Percentiles rank a stretch among this genome's conserved stretches.
Evolutionary conservation across 306 rosid species (phyloP).

Genomic region (Morella rubra): DNA sequence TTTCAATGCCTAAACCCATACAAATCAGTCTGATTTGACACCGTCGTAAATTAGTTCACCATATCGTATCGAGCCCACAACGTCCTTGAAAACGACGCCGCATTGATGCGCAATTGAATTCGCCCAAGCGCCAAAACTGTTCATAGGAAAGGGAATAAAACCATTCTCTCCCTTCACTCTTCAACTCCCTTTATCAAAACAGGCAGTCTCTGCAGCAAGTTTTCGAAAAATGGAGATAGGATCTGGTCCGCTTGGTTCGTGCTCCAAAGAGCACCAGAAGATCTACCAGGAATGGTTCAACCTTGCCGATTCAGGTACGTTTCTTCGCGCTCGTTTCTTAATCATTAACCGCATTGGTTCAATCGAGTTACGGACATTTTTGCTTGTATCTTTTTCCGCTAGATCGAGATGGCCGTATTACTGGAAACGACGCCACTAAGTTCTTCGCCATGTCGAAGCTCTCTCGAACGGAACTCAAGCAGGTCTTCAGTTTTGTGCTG

Average conservation of each 20-base stretch:
- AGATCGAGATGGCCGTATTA: conserved; percentile 84
- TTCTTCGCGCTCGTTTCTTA: background rate
- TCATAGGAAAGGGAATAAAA: background rate
- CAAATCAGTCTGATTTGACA: background rate
- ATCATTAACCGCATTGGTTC: background rate
- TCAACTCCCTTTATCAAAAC: background rate
- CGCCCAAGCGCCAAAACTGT: conserved; percentile 37
- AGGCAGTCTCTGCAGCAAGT: background rate
- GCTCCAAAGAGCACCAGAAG: conserved; percentile 57
- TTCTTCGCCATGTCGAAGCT: conserved; percentile 82
- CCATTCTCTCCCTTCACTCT: background rate
- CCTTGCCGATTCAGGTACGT: conserved; percentile 74
- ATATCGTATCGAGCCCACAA: too few species aligned
- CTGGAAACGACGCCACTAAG: conserved; percentile 74
- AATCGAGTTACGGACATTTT: background rate
- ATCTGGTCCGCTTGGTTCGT: conserved; percentile 32
- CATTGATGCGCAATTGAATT: background rate
- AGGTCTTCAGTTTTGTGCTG: conserved; percentile 29
- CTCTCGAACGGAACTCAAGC: conserved; percentile 81
- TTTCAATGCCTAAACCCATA: background rate
- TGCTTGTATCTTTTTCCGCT: background rate
- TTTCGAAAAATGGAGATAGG: conserved; percentile 52
- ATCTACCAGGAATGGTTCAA: conserved; percentile 81
- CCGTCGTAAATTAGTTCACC: too few species aligned
- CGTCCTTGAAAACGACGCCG: conserved; percentile 4